Evolutionary conservation across 352 stramenopile genomes (phyloP), one percentile per base, ranked within the genome.

Genomic region (Pythium angustatum): DNA sequence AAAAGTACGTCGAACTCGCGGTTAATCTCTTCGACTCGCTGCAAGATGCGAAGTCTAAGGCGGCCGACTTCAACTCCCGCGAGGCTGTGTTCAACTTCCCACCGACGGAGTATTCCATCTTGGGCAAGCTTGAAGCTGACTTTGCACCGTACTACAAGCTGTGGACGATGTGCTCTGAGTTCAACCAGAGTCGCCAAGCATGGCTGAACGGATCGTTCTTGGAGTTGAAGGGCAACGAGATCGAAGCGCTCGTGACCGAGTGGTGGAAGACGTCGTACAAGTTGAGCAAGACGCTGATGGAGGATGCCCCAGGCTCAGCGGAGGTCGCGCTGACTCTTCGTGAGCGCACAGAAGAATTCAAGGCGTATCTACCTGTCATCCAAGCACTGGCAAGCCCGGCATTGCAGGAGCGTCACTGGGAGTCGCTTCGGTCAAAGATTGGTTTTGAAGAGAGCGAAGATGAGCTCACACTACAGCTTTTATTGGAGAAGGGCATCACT

Each of bases 101-200:
- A 9, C 88, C 88, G 15, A 98, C 92, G 0, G 93, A 98, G 36
- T 98, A 98, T 65, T 81, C 84, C 28, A 77, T 96, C 21, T 62
- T 98, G 19, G 64, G 64, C 30, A 91, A 94, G 51, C 75, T 97
- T 17, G 88, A 98, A 65, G 70, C 64, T 1, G 85, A 97, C 50
- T 96, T 98, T 38, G 67, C 81, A 14, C 92, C 91, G 24, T 98
- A 97, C 72, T 97, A 96, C 65, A 96, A 96, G 62, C 83, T 98
- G 5, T 98, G 94, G 93, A 98, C 91, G 10, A 98, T 98, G 90
- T 95, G 94, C 63, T 94, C 82, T 36, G 93, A 98, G 66, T 98
- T 98, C 69, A 85, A 97, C 55, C 83, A 91, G 53, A 97, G 78
- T 55, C 88, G 85, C 15, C 90, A 97, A 59, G 79, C 92, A 45